Evolutionary conservation across 129 eudicot species (phyloP), one percentile per base, ranked within the genome.

Genomic region (Oenanthe sinensis): DNA sequence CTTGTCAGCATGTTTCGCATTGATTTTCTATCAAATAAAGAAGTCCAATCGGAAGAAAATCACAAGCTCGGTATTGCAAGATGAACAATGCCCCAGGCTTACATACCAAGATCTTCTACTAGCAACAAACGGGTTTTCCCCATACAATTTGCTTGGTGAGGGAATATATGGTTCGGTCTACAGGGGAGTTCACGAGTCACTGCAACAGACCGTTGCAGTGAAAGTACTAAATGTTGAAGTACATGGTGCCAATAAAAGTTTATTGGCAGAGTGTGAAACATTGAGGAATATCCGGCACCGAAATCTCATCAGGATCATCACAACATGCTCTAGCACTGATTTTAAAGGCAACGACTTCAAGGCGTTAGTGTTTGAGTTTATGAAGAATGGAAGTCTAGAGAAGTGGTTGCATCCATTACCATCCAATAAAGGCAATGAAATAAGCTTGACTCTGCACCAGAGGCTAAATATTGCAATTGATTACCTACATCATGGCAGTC

Each of bases 231-330:
- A 82, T 15, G 16, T 54, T 17, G 77, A 77, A 24, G 47, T 22
- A 37, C 48, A 36, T 19, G 78, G 73, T 54, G 81, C 77, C 11
- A 6, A 14, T 14, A 82, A 71, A 49, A 82, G 77, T 33, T 82
- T 82, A 55, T 3, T 37, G 48, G 81, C 78, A n/a, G 85, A 82
- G 36, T 82, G 85, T 70, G 78, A 77, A 82, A 40, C 75, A 8
- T 55, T 76, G 73, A 50, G 73, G 69, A 81, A 68, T 49, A 52
- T 76, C 28, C 76, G 84, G 14, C 84, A 81, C 70, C 24, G 80
- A 14, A 81, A 81, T 44, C 62, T 81, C n/a, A 60, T 76, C 65
- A 81, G 26, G 42, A 81, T 75, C 30, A 50, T 81, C 62, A 75
- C 76, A 28, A 22, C 76, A 22, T 75, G 76, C 69, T 67, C 30